A percentile compares a stretch with the other conserved stretches of the same genome.
Conservation (phyloP, 306 rosid genomes). For the Prunus armeniaca region DNA sequence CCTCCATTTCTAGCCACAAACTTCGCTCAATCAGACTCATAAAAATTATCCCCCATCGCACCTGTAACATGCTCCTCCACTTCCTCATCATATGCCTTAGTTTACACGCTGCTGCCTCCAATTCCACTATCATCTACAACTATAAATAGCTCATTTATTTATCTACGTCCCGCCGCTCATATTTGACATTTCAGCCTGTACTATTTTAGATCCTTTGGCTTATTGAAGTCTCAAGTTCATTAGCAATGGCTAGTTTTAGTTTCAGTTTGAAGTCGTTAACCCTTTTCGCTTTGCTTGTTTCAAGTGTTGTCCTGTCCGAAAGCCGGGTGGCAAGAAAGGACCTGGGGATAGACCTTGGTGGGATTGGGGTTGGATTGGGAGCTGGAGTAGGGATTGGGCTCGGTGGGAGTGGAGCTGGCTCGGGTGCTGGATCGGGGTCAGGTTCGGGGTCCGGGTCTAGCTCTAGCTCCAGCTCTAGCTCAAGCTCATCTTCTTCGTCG, state of each 20-base stretch:
- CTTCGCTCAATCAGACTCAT: background rate
- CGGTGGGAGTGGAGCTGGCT: constrained; percentile 38
- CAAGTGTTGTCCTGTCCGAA: constrained; percentile 30
- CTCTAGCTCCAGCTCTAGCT: constrained; percentile 22
- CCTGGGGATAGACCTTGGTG: constrained; percentile 61
- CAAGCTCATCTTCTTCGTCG: constrained; percentile 22
- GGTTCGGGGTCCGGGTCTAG: constrained; percentile 41
- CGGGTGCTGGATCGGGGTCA: constrained; percentile 39
- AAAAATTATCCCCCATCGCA: background rate
- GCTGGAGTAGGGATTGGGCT: constrained; percentile 49
- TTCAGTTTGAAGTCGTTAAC: constrained; percentile 14
- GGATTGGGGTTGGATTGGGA: constrained; percentile 47
- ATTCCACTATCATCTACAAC: background rate
- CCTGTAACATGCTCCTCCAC: background rate
- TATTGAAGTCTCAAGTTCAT: background rate
- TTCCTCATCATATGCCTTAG: background rate
- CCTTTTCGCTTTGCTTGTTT: constrained; percentile 38
- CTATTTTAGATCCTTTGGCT: background rate
- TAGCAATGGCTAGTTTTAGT: background rate
- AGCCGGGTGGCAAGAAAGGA: constrained; percentile 59
- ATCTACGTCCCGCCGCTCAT: background rate
- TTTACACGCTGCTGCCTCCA: background rate
- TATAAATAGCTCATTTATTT: constrained; percentile 4
- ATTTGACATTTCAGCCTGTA: background rate
- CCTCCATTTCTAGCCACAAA: background rate